Base-by-base conservation (phyloP, 2,329 filamentous ascomycete genomes). In the Fusarium sp. region DNA sequence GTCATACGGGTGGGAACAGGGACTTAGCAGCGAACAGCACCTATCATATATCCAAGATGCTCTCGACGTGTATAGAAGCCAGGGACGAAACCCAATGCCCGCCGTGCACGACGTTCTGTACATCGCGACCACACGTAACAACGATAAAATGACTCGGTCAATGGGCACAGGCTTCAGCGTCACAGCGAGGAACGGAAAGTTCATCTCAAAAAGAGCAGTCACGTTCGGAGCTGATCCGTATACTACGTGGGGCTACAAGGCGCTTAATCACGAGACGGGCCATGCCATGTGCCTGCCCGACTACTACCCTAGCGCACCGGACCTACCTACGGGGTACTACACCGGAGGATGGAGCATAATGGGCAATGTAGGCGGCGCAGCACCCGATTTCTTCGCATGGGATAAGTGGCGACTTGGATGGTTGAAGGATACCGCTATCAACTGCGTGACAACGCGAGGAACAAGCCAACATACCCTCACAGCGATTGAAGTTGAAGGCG, bases 351-450 rank as follows among this genome's bases (percentile, higher is more conserved):
- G 78, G 78, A 76, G 78, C 55, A 63, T 78, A 21, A 81, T 81
- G 79, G 80, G 79, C 14, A 67, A 76, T 18, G 76, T 81, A 30
- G 73, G 67, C 53, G 79, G 78, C 3, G 75, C 72, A 2, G 76
- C 72, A 14, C 78, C 78, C 16, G 79, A 81, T 37, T 81, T 76
- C 51, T 80, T 81, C 34, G 77, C 77, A 4, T 81, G 80, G 79
- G 74, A 81, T 57, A 80, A 81, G 70, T 81, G 79, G 79, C 71
- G 78, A 32, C 67, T 81, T 25, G 79, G 79, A 20, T 81, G 80
- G 80, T 59, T 81, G 7, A 53, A 59, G 1, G 79, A 81, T 25
- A 59, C 69, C 2, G 72, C 77, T 30, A 23, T 81, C 20, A 77
- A 77, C n/a, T 81, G 80, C 49, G 60, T 80, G 20, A 49, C 66